Base-by-base conservation (phyloP, 164 flowering plant species). In the Umbilicus rupestris region DNA sequence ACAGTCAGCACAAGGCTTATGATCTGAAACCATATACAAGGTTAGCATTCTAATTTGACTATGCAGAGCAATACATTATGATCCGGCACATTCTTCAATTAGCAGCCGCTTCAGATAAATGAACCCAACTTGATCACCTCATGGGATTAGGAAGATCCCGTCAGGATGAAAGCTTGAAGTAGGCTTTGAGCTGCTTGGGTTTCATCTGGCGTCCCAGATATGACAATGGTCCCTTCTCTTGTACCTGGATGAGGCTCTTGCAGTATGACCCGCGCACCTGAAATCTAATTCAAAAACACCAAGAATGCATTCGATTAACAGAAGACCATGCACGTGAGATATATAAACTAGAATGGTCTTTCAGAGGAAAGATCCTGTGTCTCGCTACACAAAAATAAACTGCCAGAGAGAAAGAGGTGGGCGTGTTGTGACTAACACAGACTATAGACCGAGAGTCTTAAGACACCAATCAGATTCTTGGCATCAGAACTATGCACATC, bases 161-260 rank as follows among this genome's bases (percentile, higher is more conserved):
- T 76, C 24, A 84, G 83, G 68, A 89, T 84, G 81, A 89, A 94
- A 59, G 98, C 96, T 58, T 94, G 98, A 20, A 94, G 86, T 65
- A 94, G 96, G 75, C 90, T 86, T 73, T 91, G 97, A 35, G 98
- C 97, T 64, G 87, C 87, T 59, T 88, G 96, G 28, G 96, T 85
- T 78, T 91, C 84, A 73, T 94, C 92, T 0, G 96, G 98, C 33
- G 93, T 86, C 26, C 98, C 98, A 12, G 97, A 87, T 75, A 91
- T 82, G 59, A 94, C 77, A 16, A 94, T 69, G 35, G 77, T 72
- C 66, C 83, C 71, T 22, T 80, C 82, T 22, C 71, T 77, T 67
- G 82, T 69, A 70, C 95, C 96, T 42, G 89, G 82, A 20, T 19
- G 78, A 50, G 89, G 86, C 73, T 91, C 90, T 39, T 78, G 89